Conservation (phyloP, 257 asterid genomes). For the Penstemon eatonii region DNA sequence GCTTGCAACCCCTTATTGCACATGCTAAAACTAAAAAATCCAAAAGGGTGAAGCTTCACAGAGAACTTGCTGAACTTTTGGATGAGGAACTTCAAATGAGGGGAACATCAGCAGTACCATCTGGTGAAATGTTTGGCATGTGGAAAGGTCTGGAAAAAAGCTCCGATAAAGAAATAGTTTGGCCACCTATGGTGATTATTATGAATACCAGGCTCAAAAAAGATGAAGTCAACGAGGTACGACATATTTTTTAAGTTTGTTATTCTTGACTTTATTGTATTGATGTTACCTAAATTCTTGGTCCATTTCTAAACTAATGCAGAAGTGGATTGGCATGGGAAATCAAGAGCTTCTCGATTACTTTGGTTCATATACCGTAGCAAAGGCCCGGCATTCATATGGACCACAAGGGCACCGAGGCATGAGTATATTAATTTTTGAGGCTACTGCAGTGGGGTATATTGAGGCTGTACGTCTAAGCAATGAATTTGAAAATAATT, state of each 20-base stretch:
- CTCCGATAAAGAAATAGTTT: constrained; percentile 48
- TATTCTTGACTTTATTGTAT: constrained; percentile 10
- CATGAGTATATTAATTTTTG: constrained; percentile 49
- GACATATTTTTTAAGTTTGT: constrained; percentile 18
- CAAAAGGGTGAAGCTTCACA: constrained; percentile 58
- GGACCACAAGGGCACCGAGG: constrained; percentile 75
- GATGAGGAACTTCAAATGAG: constrained; percentile 49
- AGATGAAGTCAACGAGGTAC: constrained; percentile 50
- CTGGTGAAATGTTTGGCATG: constrained; percentile 46
- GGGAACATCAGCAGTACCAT: constrained; percentile 51
- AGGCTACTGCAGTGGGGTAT: constrained; percentile 57
- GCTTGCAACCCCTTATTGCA: constrained; percentile 50
- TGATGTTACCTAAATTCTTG: constrained; percentile 27
- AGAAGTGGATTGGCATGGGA: constrained; percentile 77
- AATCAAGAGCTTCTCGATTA: constrained; percentile 52
- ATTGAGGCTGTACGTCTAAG: constrained; percentile 57
- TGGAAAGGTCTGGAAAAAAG: constrained; percentile 45
- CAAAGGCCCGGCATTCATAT: constrained; percentile 52
- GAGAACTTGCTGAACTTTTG: constrained; percentile 52
- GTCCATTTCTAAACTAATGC: constrained; percentile 19
- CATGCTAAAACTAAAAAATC: constrained; percentile 58
- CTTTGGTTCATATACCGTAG: constrained; percentile 40
- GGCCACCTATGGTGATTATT: constrained; percentile 63
- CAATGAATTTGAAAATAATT: constrained; percentile 46
- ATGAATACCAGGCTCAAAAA: constrained; percentile 50